A percentile compares a stretch with the other conserved stretches of the same genome.
Evolutionary conservation across 306 rosid genomes (phyloP).

Genomic region (Herpetospermum pedunculosum): DNA sequence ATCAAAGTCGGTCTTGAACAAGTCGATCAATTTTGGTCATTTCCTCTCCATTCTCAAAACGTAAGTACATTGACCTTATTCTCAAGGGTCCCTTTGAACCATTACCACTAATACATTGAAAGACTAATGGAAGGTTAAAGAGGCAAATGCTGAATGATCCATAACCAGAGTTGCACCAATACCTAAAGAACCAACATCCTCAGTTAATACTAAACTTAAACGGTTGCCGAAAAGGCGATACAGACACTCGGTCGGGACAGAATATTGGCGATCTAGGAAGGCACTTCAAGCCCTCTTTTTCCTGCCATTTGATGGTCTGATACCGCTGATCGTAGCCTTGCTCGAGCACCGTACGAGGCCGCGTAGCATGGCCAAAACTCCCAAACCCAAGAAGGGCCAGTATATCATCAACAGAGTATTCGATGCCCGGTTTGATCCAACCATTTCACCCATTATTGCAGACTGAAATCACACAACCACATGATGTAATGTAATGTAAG

Average conservation of each 20-base stretch:
- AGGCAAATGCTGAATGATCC: neutral
- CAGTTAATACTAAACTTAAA: neutral
- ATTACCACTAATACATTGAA: neutral
- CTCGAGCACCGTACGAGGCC: constrained; percentile 40
- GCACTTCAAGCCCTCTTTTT: constrained; percentile 42
- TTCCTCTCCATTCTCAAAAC: neutral
- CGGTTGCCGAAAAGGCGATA: neutral
- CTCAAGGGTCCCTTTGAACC: neutral
- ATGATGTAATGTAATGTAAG: neutral
- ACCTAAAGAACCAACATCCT: neutral
- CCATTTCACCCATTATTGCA: constrained; percentile 44
- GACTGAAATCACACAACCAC: constrained; percentile 32
- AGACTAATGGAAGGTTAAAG: neutral
- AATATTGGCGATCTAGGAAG: neutral
- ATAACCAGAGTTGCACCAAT: neutral
- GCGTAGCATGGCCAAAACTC: constrained; percentile 38
- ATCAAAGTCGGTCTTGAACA: neutral
- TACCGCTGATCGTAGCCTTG: constrained; percentile 17
- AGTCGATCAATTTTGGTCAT: neutral
- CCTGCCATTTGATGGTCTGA: constrained; percentile 24
- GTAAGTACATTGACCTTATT: neutral
- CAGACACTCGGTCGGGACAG: neutral
- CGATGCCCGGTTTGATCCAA: constrained; percentile 47
- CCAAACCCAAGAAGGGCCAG: constrained; percentile 47
- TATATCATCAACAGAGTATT: constrained; percentile 36